Conservation (phyloP, 176 grass and related monocot species). For the Oryza rufipogon region DNA sequence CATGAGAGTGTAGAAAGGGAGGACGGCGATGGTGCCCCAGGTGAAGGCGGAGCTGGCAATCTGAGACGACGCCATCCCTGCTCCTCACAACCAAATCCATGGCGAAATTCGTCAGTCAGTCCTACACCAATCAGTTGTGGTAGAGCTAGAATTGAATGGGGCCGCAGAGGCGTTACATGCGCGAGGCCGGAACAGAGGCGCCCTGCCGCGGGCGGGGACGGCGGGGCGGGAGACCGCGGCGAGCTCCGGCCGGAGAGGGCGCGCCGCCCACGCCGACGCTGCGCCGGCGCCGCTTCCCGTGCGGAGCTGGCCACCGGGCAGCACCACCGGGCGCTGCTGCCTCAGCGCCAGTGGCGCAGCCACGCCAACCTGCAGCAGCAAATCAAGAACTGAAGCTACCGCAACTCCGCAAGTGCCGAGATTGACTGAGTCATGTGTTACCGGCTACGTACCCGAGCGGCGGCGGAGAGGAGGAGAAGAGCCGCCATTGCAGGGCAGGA, state of each 20-base stretch:
- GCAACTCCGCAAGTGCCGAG: not conserved
- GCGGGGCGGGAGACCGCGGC: not conserved
- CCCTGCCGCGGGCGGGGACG: constrained; percentile 3
- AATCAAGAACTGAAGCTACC: not conserved
- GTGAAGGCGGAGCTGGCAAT: constrained; percentile 91
- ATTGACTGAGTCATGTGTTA: not conserved
- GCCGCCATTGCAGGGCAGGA: constrained; percentile 32
- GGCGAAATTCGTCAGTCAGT: not conserved
- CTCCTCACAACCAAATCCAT: not conserved
- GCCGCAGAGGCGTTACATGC: constrained; percentile 36
- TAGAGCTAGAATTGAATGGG: not conserved
- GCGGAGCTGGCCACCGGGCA: not conserved
- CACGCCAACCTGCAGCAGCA: not conserved
- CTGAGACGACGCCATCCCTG: constrained; percentile 77
- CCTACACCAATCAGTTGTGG: no score
- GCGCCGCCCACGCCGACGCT: constrained; percentile 9
- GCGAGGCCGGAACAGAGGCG: constrained; percentile 47
- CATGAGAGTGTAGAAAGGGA: constrained; percentile 99
- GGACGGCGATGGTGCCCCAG: constrained; percentile 79
- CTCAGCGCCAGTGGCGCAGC: not conserved
- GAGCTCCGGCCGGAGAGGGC: constrained; percentile 32
- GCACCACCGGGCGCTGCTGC: not conserved
- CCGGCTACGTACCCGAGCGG: constrained; percentile 5
- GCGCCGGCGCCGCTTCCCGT: not conserved
- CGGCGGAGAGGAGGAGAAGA: constrained; percentile 22